Evolutionary conservation across 805 yeast genomes (phyloP).

Genomic region (Lipomyces sp.): DNA sequence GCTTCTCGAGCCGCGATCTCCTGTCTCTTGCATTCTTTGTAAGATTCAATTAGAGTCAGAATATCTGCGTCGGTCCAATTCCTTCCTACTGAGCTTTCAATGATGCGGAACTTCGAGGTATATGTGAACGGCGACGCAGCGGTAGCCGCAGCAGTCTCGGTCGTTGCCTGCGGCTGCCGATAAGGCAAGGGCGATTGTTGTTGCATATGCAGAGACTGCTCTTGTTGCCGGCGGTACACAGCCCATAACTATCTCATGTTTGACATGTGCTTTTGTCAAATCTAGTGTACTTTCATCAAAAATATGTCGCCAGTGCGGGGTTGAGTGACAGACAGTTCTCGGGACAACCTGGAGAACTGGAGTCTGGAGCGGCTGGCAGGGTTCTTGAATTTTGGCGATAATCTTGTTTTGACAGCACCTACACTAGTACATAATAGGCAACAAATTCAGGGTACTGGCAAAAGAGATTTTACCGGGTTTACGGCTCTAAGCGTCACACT

Average conservation of each 20-base stretch:
- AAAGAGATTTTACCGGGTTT: background rate
- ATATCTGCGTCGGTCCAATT: slow-evolving; percentile 31
- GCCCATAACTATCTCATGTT: background rate
- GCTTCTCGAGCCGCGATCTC: slow-evolving; percentile 15
- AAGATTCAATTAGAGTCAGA: slow-evolving; percentile 21
- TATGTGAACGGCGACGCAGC: background rate
- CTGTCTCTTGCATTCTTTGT: slow-evolving; percentile 25
- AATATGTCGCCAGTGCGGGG: background rate
- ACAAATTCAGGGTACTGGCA: background rate
- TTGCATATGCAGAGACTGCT: background rate
- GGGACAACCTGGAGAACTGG: background rate
- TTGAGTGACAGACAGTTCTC: background rate
- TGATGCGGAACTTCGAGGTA: slow-evolving; percentile 12
- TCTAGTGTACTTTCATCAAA: background rate
- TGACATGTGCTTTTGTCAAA: background rate
- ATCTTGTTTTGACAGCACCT: background rate
- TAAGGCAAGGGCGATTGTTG: background rate
- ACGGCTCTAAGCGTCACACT: background rate
- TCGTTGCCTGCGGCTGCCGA: background rate
- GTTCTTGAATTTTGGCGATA: background rate
- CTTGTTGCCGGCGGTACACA: background rate
- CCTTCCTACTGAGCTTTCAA: slow-evolving; percentile 15
- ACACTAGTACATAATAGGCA: background rate
- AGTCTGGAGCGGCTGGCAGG: slow-evolving; percentile 1
- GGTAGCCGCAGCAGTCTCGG: background rate